Conservation (phyloP, 768 basidiomycete genomes). For the Crassisporium funariophilum region DNA sequence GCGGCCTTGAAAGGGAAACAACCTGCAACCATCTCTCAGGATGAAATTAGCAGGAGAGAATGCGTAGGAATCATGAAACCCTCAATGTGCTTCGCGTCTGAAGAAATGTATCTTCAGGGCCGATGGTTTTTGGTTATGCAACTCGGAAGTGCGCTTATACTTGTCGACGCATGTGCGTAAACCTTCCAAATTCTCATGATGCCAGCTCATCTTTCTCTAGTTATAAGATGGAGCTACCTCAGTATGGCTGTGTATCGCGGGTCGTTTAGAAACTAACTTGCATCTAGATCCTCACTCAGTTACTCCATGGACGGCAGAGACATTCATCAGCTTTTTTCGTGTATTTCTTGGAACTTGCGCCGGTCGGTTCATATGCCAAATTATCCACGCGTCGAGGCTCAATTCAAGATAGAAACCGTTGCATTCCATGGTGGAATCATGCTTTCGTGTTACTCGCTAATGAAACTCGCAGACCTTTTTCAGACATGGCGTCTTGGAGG, state of each 20-base stretch:
- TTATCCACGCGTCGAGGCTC: not conserved
- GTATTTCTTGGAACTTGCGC: conserved; percentile 67
- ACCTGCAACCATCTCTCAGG: conserved; percentile 5
- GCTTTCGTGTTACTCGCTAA: conserved; percentile 53
- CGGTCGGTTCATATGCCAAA: conserved; percentile 39
- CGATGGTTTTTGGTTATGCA: conserved; percentile 62
- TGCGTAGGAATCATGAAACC: not conserved
- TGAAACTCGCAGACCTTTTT: conserved; percentile 43
- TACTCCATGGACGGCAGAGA: conserved; percentile 57
- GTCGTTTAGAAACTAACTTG: not conserved
- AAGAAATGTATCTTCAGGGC: conserved; percentile 36
- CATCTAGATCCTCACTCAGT: conserved; percentile 14
- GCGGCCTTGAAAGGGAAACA: conserved; percentile 14
- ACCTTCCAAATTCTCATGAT: conserved; percentile 6
- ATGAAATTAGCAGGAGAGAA: conserved; percentile 3
- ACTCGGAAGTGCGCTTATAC: conserved; percentile 58
- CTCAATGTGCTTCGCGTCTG: not conserved
- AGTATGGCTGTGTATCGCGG: conserved; percentile 34
- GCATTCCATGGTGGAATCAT: conserved; percentile 75
- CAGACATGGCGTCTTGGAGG: conserved; percentile 24
- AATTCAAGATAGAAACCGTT: conserved; percentile 57
- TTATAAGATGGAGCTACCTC: conserved; percentile 78
- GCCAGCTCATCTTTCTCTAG: conserved; percentile 35
- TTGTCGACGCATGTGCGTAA: conserved; percentile 75
- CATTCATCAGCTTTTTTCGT: conserved; percentile 50